Base-by-base conservation (phyloP, 495 filamentous ascomycete species). In the Pseudoneurospora amorphoporcata region DNA sequence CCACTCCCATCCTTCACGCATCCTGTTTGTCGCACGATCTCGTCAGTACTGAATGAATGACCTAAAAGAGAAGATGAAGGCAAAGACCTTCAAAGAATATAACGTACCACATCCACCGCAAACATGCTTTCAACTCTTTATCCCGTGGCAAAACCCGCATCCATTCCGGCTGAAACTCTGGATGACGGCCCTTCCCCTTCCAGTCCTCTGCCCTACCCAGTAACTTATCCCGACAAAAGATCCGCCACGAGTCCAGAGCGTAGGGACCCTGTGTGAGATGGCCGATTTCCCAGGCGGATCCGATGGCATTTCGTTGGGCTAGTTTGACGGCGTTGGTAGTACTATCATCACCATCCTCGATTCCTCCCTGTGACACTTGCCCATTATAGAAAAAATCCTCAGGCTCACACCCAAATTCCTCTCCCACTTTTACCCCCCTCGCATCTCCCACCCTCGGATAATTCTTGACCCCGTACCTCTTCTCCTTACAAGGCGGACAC, bases 171-270 rank as follows among this genome's bases (percentile, higher is more conserved):
- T 88, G 86, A 74, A 88, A 88, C 58, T 80, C 81, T 7, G 75
- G 73, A 70, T 73, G 74, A 12, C 72, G 70, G 39, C 79, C 80
- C 8, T 81, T 77, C 4, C 90, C 90, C 74, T 86, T 88, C 87
- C 90, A 92, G 68, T 88, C 87, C 2, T 79, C 76, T 8, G 89
- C 89, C 29, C 88, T 72, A 0, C 87, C 90, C 3, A 94, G 84
- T 39, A 97, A 78, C 65, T 85, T 85, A 79, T 98, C 95, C 1
- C 95, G 86, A 76, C 93, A 97, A 79, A 98, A 98, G 71, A 98
- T 97, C 4, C 95, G 87, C 93, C 94, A 98, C 73, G 90, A 93
- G 79, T 98, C 95, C 43, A 97, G 81, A 0, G 94, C 92, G 80
- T 98, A 98, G 2, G 89, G 86, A 2, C 95, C 95, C n/a, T 92